Conservation (phyloP, 2,329 filamentous ascomycete species). For the Penicillium sp. region DNA sequence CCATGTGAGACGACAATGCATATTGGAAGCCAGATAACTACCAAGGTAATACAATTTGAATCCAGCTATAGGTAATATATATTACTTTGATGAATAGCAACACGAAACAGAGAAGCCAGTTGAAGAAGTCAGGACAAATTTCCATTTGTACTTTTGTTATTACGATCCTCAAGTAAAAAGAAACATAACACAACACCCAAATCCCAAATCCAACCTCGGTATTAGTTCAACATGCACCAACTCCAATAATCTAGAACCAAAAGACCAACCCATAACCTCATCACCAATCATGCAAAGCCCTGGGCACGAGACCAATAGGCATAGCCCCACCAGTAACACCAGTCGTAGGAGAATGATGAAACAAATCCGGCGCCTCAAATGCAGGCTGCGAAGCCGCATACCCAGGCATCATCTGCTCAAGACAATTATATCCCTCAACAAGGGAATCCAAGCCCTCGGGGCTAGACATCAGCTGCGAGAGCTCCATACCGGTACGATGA, state of each 20-base stretch:
- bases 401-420: constrained; percentile 22
- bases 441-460: constrained; percentile 17
- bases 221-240: neutral
- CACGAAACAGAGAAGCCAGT: neutral
- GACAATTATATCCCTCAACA: constrained; percentile 20
- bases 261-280: neutral
- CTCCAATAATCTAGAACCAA: neutral
- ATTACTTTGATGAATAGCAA: neutral
- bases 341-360: constrained; percentile 10
- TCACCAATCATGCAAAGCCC: constrained; percentile 21
- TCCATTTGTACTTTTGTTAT: neutral
- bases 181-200: neutral
- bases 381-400: constrained; percentile 13
- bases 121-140: neutral
- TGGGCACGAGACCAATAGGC: constrained; percentile 19
- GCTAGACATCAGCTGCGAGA: constrained; percentile 19
- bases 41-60: neutral
- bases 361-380: constrained; percentile 15
- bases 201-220: neutral
- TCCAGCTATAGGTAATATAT: neutral
- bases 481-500: constrained; percentile 13
- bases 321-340: constrained; percentile 17
- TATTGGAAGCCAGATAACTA: neutral
- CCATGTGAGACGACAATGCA: too few species aligned
- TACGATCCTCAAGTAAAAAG: neutral